Evolutionary conservation across 1,284 basidiomycete species (phyloP).

Genomic region (Apiotrichum laibachii): DNA sequence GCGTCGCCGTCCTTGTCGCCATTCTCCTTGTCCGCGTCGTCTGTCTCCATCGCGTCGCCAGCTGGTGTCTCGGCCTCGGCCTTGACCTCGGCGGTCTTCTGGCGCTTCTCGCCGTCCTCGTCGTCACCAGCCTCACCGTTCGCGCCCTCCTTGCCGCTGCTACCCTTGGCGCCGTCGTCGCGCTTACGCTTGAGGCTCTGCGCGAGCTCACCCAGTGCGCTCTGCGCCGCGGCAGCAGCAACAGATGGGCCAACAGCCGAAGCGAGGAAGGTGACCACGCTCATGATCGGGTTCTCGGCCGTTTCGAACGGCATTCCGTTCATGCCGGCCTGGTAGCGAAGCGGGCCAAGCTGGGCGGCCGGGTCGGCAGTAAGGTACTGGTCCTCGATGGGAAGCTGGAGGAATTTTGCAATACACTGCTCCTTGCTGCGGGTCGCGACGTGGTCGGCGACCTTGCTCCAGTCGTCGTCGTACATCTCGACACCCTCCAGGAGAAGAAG

Average conservation of each 20-base stretch:
- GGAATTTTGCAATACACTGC: conserved; percentile 92
- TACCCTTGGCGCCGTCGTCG: conserved; percentile 26
- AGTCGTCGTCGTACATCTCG: conserved; percentile 98
- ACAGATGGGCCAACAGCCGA: conserved; percentile 87
- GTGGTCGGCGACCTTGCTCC: conserved; percentile 86
- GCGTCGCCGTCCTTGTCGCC: conserved; percentile 25
- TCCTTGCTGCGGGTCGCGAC: conserved; percentile 87
- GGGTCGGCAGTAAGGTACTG: conserved; percentile 61
- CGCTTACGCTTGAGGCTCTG: conserved; percentile 66
- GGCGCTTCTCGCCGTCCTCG: conserved; percentile 25
- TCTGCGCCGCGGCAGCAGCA: conserved; percentile 89
- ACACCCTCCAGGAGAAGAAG: conserved; percentile 86
- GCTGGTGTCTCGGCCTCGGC: conserved; percentile 22
- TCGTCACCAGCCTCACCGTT: conserved; percentile 12
- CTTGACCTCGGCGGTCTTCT: conserved; percentile 20
- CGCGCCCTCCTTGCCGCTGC: conserved; percentile 14
- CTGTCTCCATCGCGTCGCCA: conserved; percentile 31
- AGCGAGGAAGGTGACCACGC: conserved; percentile 93
- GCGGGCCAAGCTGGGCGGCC: conserved; percentile 62
- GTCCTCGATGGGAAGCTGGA: conserved; percentile 96
- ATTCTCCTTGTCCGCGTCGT: conserved; percentile 18
- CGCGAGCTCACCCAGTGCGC: conserved; percentile 65
- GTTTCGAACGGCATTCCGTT: conserved; percentile 81
- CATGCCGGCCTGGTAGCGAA: conserved; percentile 60
- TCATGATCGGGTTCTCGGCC: conserved; percentile 97